Evolutionary conservation across 2,329 filamentous ascomycete genomes (phyloP), one percentile per base, ranked within the genome.

Genomic region (Botrytis fragariae): DNA sequence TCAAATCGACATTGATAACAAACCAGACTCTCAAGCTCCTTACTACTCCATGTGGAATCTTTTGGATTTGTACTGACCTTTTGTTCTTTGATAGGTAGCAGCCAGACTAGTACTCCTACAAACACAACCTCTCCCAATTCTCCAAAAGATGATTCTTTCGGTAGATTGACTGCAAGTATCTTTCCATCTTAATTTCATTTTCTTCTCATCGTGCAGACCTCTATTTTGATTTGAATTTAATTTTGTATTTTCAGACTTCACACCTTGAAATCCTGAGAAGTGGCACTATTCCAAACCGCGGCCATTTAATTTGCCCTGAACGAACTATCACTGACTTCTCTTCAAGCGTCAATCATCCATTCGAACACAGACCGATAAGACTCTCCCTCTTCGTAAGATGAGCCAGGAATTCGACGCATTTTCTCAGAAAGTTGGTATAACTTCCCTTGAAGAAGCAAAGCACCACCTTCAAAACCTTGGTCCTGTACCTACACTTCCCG

Each of bases 121-220:
- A 69, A 57, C 12, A 44, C 18, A 69, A 69, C 10, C 18, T 42
- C 65, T 42, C 10, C 65, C 25, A 25, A 32, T 37, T 42, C 18
- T 59, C 51, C 48, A 39, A 44, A 42, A 10, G 48, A 42, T 7
- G 37, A 32, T 59, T 25, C 37, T 69, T 20, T 57, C 44, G 48
- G 25, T 57, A 69, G 51, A 69, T 44, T 69, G 65, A 69, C 48
- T 57, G 65, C 42, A 42, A 69, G 65, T 69, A 32, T 57, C 18
- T 16, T 25, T 44, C n/a, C 14, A 6, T 67, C 64, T 22, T 29
- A 32, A 10, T n/a, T 3, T 44, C 65, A 69, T 4, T 8, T 42
- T 57, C 35, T 42, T 42, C 35, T 39, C n/a, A 10, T 35, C 16
- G 39, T 35, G 45, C 10, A 54, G 8, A 18, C 18, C 35, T 57